Evolutionary conservation across 1,284 basidiomycete species (phyloP).

Genomic region (Filobasidium uniguttulatum): DNA sequence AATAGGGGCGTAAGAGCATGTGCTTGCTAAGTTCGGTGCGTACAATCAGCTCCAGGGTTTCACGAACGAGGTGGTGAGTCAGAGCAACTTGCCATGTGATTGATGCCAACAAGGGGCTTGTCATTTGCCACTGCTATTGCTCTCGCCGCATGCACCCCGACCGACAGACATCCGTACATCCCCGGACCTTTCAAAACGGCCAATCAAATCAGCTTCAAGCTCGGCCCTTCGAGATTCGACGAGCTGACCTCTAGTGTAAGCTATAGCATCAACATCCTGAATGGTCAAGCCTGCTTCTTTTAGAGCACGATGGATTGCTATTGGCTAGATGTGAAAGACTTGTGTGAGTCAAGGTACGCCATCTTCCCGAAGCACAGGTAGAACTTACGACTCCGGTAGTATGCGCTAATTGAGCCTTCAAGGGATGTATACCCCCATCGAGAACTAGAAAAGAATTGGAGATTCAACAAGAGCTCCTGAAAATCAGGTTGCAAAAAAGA

Average conservation of each 20-base stretch:
- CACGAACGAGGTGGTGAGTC: not conserved
- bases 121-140: slow-evolving; percentile 58
- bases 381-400: slow-evolving; percentile 51
- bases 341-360: not conserved
- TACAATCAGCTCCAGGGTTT: not conserved
- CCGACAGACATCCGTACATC: slow-evolving; percentile 63
- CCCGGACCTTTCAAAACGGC: slow-evolving; percentile 52
- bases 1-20: slow-evolving; percentile 76
- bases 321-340: slow-evolving; percentile 44
- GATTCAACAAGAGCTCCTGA: not conserved
- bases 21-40: slow-evolving; percentile 72
- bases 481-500: not conserved
- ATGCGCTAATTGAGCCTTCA: slow-evolving; percentile 55
- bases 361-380: slow-evolving; percentile 1
- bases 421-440: slow-evolving; percentile 77
- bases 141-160: slow-evolving; percentile 64
- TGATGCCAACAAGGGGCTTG: slow-evolving; percentile 74
- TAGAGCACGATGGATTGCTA: slow-evolving; percentile 56
- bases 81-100: slow-evolving; percentile 64
- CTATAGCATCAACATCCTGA: slow-evolving; percentile 64
- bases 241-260: slow-evolving; percentile 58
- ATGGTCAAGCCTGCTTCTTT: slow-evolving; percentile 48
- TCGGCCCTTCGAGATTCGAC: not conserved
- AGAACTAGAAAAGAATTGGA: too few relatives aligned
- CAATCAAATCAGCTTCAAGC: not conserved